These are phyloP conservation scores for Thielaviopsis populi DNA, from an alignment of 2,329 filamentous ascomycete species.

Conservation along the genomic window DNA sequence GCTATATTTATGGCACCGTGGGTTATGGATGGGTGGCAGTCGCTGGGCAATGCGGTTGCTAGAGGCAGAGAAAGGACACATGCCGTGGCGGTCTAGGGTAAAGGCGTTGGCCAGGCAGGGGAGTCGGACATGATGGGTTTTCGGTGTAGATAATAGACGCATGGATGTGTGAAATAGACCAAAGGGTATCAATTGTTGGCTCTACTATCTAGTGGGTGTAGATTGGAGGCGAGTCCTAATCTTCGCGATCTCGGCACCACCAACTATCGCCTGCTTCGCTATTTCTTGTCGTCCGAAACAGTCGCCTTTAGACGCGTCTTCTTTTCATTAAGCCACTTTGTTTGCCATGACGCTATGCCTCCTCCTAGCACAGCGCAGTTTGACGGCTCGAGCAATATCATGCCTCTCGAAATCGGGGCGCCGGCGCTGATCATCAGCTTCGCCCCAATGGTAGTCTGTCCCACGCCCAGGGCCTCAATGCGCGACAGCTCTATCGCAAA, in stretches of 20 bases:
- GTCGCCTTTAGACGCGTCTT: slow-evolving; percentile 53
- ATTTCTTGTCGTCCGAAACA: slow-evolving; percentile 26
- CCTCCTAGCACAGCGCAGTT: slow-evolving; percentile 66
- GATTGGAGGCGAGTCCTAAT: not conserved
- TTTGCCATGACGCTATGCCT: slow-evolving; percentile 69
- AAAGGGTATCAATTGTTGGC: not conserved
- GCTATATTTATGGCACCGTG: slow-evolving; percentile 73
- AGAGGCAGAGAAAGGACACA: not conserved
- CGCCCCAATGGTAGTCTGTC: slow-evolving; percentile 55
- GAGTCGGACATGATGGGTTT: not conserved
- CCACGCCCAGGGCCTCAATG: slow-evolving; percentile 50
- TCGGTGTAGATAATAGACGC: not conserved
- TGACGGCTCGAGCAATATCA: slow-evolving; percentile 59
- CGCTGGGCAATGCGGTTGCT: slow-evolving; percentile 30
- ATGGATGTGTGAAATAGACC: not conserved
- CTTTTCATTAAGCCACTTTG: slow-evolving; percentile 56
- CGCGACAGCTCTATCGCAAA: slow-evolving; percentile 58
- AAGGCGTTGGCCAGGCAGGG: not conserved
- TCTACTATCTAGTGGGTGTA: not conserved
- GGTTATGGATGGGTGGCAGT: slow-evolving; percentile 49
- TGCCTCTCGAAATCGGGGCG: slow-evolving; percentile 54
- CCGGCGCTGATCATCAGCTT: slow-evolving; percentile 61
- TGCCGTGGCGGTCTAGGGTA: not conserved
- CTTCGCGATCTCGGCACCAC: not conserved
- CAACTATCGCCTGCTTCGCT: not conserved